A percentile compares a stretch with the other conserved stretches of the same genome.
These are phyloP conservation scores for Leucocoprinus sp. DNA, from an alignment of 768 basidiomycete species.

Conservation along the genomic window DNA sequence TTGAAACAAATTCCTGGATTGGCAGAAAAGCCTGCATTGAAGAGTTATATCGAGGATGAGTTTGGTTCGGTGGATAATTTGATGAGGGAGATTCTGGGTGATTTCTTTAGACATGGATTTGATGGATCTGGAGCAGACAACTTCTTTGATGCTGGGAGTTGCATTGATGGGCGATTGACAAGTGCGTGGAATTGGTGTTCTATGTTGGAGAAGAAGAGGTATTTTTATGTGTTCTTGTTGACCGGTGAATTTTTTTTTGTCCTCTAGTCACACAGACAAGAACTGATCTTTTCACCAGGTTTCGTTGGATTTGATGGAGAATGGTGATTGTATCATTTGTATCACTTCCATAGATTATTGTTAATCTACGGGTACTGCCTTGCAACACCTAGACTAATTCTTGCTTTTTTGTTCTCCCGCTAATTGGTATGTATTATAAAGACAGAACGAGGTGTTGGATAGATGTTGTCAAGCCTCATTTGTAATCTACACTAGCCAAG, in stretches of 20 bases:
- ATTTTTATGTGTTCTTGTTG: constrained; percentile 71
- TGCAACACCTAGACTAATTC: constrained; percentile 1
- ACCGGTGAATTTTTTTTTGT: constrained; percentile 41
- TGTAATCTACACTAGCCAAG: no score
- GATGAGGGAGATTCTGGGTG: constrained; percentile 61
- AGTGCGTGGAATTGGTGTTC: constrained; percentile 94
- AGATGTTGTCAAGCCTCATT: no score
- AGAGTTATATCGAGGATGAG: constrained; percentile 73
- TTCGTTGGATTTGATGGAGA: constrained; percentile 83
- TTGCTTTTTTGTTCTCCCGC: neutral
- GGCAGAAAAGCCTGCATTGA: constrained; percentile 58
- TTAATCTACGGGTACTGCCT: neutral
- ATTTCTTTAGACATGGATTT: constrained; percentile 85
- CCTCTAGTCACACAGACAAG: constrained; percentile 1
- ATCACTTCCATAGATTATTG: neutral
- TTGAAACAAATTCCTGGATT: constrained; percentile 65
- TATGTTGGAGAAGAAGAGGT: constrained; percentile 77
- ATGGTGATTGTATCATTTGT: constrained; percentile 42
- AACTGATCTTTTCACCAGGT: constrained; percentile 30
- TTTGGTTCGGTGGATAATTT: constrained; percentile 71
- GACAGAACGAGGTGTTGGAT: neutral
- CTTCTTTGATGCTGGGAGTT: constrained; percentile 82
- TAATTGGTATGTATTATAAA: neutral
- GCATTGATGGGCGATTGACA: constrained; percentile 78
- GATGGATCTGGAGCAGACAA: constrained; percentile 90